These are phyloP conservation scores for Westerdykella sp. DNA, from an alignment of 2,329 filamentous ascomycete species.

Conservation along the genomic window DNA sequence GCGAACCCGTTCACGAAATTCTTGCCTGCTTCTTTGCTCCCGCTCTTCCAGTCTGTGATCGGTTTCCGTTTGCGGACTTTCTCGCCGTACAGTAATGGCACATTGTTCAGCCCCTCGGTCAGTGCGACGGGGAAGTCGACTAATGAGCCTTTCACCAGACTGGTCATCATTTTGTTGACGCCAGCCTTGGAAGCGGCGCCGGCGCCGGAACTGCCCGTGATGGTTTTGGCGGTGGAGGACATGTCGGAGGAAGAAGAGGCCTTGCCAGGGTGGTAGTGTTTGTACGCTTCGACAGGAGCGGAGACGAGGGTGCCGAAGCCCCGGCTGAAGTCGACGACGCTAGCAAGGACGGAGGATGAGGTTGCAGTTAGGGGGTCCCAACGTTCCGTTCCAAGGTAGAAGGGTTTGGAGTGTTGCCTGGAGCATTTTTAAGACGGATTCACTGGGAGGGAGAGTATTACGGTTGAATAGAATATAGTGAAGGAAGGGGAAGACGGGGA, in stretches of 20 bases:
- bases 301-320: conserved; percentile 1
- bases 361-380: conserved; percentile 1
- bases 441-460: too few species aligned
- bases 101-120: neutral
- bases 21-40: conserved; percentile 3
- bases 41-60: conserved; percentile 2
- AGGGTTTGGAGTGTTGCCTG: too few species aligned
- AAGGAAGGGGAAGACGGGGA: too few species aligned
- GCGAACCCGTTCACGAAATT: neutral
- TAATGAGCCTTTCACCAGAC: conserved; percentile 1
- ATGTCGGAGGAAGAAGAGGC: conserved; percentile 1
- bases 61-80: conserved; percentile 2
- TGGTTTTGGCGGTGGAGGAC: conserved; percentile 1
- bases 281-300: conserved; percentile 1
- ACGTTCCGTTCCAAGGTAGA: too few species aligned
- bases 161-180: conserved; percentile 3
- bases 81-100: conserved; percentile 2
- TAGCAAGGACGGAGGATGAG: conserved; percentile 1
- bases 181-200: conserved; percentile 1
- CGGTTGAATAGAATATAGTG: too few species aligned
- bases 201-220: neutral
- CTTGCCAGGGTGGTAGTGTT: conserved; percentile 1
- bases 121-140: conserved; percentile 3
- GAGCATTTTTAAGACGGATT: too few species aligned
- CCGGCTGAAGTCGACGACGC: conserved; percentile 1